Evolutionary conservation across 2,329 filamentous ascomycete genomes (phyloP), one percentile per base, ranked within the genome.

Genomic region (Aspergillus hiratsukae): DNA sequence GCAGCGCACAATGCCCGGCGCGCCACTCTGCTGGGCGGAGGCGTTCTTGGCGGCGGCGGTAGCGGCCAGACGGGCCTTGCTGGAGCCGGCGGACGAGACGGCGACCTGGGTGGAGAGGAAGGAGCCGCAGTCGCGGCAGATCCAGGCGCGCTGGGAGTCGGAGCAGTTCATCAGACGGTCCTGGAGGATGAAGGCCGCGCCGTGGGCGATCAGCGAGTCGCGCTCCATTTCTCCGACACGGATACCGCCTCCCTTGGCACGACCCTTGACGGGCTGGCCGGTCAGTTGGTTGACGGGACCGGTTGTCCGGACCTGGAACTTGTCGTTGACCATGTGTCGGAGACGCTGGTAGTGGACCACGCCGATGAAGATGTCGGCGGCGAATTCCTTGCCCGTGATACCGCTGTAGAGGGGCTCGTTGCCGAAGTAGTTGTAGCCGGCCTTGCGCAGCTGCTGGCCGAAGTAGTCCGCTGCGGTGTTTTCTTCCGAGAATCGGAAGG

Each of bases 321-420:
- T 99, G 77, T 99, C 94, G 83, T 97, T 97, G 55, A 99, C 94
- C 94, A 99, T 99, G 87, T 99, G 94, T 73, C 94, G 84, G 59
- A 99, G 83, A 74, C 94, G 87, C 77, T 99, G 94, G 81, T 99
- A 99, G 81, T 97, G 97, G 59, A 99, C 94, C 10, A 97, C 87
- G 49, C 94, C 94, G 58, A 97, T 85, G 78, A 96, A 99, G 69
- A 99, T 97, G 72, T 99, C 94, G 6, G 91, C 93, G 21, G 87
- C 87, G 43, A 99, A 87, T 75, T 97, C 93, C 72, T 96, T 87
- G 60, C 94, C 94, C 0, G 94, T 99, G 72, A 97, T 93, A 45
- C 94, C 94, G 46, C 89, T 94, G 80, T 99, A 99, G 87, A 99
- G 95, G 46, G 94, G 93, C 78, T 99, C 94, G 74, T 97, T 99